phyloP scores from a whole-genome alignment of 345 rosid genomes.

The Salix purpurea region DNA sequence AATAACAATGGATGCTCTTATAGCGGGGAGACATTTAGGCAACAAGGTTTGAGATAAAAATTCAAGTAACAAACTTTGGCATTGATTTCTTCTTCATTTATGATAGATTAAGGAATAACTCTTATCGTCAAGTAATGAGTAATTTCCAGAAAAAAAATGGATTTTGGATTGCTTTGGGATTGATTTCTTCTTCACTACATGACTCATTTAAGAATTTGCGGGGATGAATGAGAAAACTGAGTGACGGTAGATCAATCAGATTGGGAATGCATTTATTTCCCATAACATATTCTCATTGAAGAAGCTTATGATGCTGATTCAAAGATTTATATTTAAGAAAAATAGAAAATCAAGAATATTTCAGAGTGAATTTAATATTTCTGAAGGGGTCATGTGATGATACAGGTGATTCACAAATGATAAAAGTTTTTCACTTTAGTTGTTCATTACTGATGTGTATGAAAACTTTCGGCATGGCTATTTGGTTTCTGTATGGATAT shows the following conservation, averaged over 20 bases:
- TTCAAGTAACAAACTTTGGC: neutral
- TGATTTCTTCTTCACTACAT: neutral
- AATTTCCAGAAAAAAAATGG: neutral
- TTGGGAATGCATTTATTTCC: slow-evolving; percentile 3
- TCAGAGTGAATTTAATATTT: neutral
- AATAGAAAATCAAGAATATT: neutral
- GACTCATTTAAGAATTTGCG: neutral
- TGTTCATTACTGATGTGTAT: neutral
- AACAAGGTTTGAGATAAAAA: neutral
- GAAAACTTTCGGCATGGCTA: neutral
- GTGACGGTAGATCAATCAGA: neutral
- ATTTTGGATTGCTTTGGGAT: neutral
- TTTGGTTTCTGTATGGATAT: neutral
- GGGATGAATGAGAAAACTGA: neutral
- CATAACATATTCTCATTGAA: neutral
- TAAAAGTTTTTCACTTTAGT: neutral
- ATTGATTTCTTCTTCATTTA: too few species aligned
- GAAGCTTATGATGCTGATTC: neutral
- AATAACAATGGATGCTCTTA: too few species aligned
- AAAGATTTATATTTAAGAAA: neutral
- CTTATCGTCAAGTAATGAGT: neutral
- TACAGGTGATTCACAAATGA: neutral
- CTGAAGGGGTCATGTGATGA: neutral
- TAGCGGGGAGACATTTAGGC: neutral
- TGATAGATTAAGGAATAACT: neutral